Evolutionary conservation across 176 grass and related monocot species (phyloP).

Genomic region (Raddia guianensis): DNA sequence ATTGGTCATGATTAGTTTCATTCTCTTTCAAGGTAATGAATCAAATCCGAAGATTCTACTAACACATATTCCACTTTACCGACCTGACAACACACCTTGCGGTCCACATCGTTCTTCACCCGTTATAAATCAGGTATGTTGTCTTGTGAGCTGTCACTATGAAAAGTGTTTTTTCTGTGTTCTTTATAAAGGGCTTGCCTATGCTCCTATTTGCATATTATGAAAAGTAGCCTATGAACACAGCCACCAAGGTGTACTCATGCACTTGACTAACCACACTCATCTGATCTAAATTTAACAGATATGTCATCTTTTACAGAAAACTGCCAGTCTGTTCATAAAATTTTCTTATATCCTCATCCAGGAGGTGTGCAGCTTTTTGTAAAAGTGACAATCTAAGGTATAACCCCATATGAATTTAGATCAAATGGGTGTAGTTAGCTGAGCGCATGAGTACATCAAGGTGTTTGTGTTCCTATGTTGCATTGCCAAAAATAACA

Average conservation of each 20-base stretch:
- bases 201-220: not conserved
- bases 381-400: too few species aligned
- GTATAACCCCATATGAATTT: too few species aligned
- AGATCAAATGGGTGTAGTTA: too few species aligned
- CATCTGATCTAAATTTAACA: too few species aligned
- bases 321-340: too few species aligned
- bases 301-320: too few species aligned
- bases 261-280: too few species aligned
- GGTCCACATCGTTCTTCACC: conserved; percentile 83
- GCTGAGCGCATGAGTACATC: too few species aligned
- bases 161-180: conserved; percentile 28
- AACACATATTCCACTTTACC: conserved; percentile 95
- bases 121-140: conserved; percentile 87
- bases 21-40: conserved; percentile 55
- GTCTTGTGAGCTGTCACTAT: not conserved
- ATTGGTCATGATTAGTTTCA: conserved; percentile 31
- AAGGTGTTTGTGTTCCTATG: too few species aligned
- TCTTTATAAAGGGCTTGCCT: conserved; percentile 19
- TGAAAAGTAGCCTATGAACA: not conserved
- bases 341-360: too few species aligned
- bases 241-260: too few species aligned
- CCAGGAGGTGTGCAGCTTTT: too few species aligned
- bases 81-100: conserved; percentile 68
- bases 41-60: conserved; percentile 80
- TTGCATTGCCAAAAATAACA: not conserved